A percentile compares a stretch with the other conserved stretches of the same genome.
These are phyloP conservation scores for Megacollybia marginata DNA, from an alignment of 768 basidiomycete genomes.

Conservation along the genomic window DNA sequence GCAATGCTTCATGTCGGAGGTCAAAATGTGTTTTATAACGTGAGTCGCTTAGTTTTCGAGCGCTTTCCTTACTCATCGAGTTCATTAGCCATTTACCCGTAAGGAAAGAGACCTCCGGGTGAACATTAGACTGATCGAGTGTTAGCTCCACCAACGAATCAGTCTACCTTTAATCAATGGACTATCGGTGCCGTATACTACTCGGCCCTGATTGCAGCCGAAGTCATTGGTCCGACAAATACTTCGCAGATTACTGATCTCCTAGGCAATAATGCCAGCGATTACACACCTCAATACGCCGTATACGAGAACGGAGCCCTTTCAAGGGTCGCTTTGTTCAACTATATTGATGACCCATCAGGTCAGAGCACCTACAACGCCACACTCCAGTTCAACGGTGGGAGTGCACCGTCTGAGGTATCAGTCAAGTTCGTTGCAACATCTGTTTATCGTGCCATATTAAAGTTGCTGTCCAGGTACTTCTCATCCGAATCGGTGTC, in stretches of 20 bases:
- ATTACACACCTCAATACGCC: conserved; percentile 18
- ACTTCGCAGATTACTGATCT: conserved; percentile 63
- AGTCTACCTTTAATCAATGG: conserved; percentile 39
- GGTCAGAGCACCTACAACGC: conserved; percentile 49
- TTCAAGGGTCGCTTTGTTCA: conserved; percentile 64
- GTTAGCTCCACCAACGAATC: conserved; percentile 34
- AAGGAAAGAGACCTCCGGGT: too few species aligned
- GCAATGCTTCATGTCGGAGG: conserved; percentile 54
- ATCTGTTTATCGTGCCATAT: not conserved
- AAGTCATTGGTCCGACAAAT: conserved; percentile 61
- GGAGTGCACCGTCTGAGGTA: conserved; percentile 31
- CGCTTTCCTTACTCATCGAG: conserved; percentile 3
- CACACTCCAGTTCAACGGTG: conserved; percentile 37
- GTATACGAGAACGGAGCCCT: conserved; percentile 19
- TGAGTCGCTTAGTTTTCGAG: conserved; percentile 26
- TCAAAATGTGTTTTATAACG: conserved; percentile 60
- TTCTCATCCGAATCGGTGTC: not conserved
- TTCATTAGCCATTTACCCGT: conserved; percentile 11
- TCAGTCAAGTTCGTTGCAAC: conserved; percentile 35
- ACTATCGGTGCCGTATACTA: conserved; percentile 59
- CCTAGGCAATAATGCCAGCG: conserved; percentile 32
- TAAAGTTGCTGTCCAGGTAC: not conserved
- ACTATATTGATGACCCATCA: conserved; percentile 56
- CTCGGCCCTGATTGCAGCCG: conserved; percentile 61
- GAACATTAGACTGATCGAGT: not conserved